Percentiles rank a stretch among this genome's conserved stretches.
These are phyloP conservation scores for Sporothrix mexicana DNA, from an alignment of 2,329 filamentous ascomycete species.

Conservation along the genomic window DNA sequence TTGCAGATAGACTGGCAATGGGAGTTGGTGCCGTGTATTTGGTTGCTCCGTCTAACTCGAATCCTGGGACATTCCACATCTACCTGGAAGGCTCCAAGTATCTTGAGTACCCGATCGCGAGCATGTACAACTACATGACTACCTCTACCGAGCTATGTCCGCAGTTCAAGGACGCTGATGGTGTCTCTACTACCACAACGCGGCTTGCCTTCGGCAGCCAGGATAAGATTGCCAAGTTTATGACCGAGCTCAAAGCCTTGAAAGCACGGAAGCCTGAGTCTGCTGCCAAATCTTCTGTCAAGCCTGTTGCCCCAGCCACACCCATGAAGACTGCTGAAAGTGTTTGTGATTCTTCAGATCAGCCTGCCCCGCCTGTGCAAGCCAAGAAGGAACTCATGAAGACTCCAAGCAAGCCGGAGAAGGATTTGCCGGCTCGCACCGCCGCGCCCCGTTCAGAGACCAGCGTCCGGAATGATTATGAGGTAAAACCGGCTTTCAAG, in stretches of 20 bases:
- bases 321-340: not conserved
- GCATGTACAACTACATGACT: conserved; percentile 37
- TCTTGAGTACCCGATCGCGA: conserved; percentile 35
- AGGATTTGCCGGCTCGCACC: not conserved
- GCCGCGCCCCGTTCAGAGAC: not conserved
- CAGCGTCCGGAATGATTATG: not conserved
- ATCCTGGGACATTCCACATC: conserved; percentile 30
- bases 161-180: conserved; percentile 36
- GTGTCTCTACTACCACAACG: conserved; percentile 34
- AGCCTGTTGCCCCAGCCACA: not conserved
- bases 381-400: not conserved
- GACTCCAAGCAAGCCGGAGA: not conserved
- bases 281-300: too few relatives aligned
- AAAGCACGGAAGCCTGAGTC: not conserved
- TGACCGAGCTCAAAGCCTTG: conserved; percentile 31
- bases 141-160: conserved; percentile 33
- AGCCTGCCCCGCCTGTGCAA: not conserved
- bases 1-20: conserved; percentile 34
- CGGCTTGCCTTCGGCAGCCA: conserved; percentile 33
- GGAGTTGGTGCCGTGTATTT: conserved; percentile 34
- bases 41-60: conserved; percentile 3
- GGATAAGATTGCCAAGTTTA: conserved; percentile 33
- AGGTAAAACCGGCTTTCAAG: not conserved
- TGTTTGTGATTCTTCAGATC: not conserved
- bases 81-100: conserved; percentile 35